Evolutionary conservation across 768 basidiomycete genomes (phyloP), one percentile per base, ranked within the genome.

Genomic region (Dentipellis sp.): DNA sequence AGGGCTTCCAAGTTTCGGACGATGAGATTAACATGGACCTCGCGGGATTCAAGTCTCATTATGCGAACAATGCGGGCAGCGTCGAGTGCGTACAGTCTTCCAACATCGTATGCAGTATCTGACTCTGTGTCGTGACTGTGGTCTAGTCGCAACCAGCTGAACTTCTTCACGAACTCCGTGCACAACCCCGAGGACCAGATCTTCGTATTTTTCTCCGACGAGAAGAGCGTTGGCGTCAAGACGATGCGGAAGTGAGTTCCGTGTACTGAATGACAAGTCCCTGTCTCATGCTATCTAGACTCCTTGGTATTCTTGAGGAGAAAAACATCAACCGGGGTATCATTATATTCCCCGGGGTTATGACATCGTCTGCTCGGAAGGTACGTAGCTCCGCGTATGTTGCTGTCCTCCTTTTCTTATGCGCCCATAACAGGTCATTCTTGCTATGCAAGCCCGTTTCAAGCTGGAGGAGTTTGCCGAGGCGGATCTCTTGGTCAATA

Each of bases 291-390:
- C 53, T 16, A 10, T 46, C 4, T 66, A 97, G 95, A 68, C 75
- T 99, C 62, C 80, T 98, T 53, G 77, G 78, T 58, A 92, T 95
- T 62, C 77, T 99, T 53, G 94, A 98, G 68, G 90, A 93, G 69
- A 91, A 94, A 71, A 78, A 79, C 57, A 97, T 97, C 51, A 81
- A 85, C 65, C 80, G 87, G 62, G 97, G 95, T 6, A 86, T 99
- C 66, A 91, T 99, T 62, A 91, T 99, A 59, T 98, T 94, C 73
- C 86, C 93, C 7, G 91, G 89, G 50, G 93, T 86, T 64, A 94
- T 99, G 90, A 97, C 97, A 10, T 91, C 95, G 9, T 91, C 94
- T 8, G 97, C 97, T 11, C 83, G 90, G 67, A 98, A 97, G 75
- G 95, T 91, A 60, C 64, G 74, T 62, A 22, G 49, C 14, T 10